Evolutionary conservation across 2,329 filamentous ascomycete species (phyloP).

Genomic region (Aspergillus oerlinghausenensis): DNA sequence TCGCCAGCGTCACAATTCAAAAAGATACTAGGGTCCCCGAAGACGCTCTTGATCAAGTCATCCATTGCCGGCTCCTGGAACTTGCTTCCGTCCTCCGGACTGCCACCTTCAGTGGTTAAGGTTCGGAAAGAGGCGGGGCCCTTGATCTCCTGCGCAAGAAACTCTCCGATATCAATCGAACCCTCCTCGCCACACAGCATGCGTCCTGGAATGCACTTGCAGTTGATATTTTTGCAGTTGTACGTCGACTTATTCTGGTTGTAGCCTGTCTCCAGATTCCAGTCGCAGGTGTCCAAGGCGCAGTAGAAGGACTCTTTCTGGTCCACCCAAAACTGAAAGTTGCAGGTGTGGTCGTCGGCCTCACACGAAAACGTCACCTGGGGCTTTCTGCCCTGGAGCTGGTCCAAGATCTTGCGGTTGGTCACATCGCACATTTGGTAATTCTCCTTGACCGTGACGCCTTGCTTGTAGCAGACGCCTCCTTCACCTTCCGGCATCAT

Average conservation of each 20-base stretch:
- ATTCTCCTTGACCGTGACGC: slow-evolving; percentile 87
- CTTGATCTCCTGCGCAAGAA: slow-evolving; percentile 74
- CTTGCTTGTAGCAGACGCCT: slow-evolving; percentile 87
- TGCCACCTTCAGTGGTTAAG: slow-evolving; percentile 49
- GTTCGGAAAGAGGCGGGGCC: slow-evolving; percentile 85
- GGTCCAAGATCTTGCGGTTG: slow-evolving; percentile 85
- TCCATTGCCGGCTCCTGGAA: slow-evolving; percentile 95
- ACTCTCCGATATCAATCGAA: slow-evolving; percentile 88
- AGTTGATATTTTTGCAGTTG: slow-evolving; percentile 77
- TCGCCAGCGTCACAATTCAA: slow-evolving; percentile 81
- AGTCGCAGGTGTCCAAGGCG: slow-evolving; percentile 74
- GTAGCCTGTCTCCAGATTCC: slow-evolving; percentile 63
- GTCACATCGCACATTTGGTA: slow-evolving; percentile 98
- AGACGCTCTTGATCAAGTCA: slow-evolving; percentile 77
- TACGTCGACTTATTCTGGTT: slow-evolving; percentile 78
- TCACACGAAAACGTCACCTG: slow-evolving; percentile 95
- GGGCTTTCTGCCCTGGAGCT: slow-evolving; percentile 77
- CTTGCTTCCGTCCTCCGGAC: slow-evolving; percentile 66
- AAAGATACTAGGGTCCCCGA: slow-evolving; percentile 86
- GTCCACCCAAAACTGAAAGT: slow-evolving; percentile 99
- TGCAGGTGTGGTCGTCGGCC: slow-evolving; percentile 68
- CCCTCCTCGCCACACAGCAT: slow-evolving; percentile 92
- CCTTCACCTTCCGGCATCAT: slow-evolving; percentile 78
- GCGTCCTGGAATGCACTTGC: slow-evolving; percentile 80
- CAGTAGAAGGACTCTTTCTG: slow-evolving; percentile 95